These are phyloP conservation scores for Phytopythium chamaehyphon DNA, from an alignment of 352 stramenopile genomes.

Conservation along the genomic window DNA sequence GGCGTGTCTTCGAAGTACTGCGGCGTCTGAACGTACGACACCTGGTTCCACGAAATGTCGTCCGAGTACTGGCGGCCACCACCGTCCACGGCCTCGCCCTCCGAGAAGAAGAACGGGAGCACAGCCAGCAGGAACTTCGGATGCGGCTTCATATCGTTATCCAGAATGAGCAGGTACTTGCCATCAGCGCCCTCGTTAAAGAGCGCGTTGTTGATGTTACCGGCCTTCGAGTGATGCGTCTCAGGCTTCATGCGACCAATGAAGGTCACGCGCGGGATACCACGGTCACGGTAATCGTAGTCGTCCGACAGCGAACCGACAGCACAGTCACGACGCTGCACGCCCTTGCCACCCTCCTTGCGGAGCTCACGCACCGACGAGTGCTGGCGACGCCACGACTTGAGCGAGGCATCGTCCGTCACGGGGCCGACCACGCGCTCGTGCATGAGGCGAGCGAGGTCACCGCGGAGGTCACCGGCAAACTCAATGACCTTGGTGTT, in stretches of 20 bases:
- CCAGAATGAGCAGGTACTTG: conserved; percentile 89
- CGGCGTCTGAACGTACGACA: conserved; percentile 86
- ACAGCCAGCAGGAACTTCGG: conserved; percentile 85
- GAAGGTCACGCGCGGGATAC: conserved; percentile 82
- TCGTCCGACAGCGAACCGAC: conserved; percentile 86
- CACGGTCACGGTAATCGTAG: conserved; percentile 89
- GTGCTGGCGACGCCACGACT: conserved; percentile 84
- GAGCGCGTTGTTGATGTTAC: conserved; percentile 91
- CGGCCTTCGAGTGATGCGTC: conserved; percentile 88
- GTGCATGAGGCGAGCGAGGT: conserved; percentile 83
- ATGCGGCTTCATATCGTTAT: conserved; percentile 92
- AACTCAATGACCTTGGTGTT: conserved; percentile 90
- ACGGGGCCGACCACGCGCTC: conserved; percentile 79
- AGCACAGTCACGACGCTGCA: conserved; percentile 81
- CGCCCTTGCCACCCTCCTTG: conserved; percentile 76
- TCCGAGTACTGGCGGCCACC: conserved; percentile 84
- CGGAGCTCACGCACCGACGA: conserved; percentile 80
- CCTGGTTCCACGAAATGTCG: conserved; percentile 88
- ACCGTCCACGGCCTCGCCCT: conserved; percentile 81
- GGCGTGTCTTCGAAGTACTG: conserved; percentile 88
- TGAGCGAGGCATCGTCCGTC: conserved; percentile 69
- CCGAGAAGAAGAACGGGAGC: conserved; percentile 88
- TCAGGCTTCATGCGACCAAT: conserved; percentile 87
- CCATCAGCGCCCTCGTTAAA: conserved; percentile 88
- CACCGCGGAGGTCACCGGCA: conserved; percentile 74